These are phyloP conservation scores for Hibiscus syriacus DNA, from an alignment of 345 rosid species.

Conservation along the genomic window DNA sequence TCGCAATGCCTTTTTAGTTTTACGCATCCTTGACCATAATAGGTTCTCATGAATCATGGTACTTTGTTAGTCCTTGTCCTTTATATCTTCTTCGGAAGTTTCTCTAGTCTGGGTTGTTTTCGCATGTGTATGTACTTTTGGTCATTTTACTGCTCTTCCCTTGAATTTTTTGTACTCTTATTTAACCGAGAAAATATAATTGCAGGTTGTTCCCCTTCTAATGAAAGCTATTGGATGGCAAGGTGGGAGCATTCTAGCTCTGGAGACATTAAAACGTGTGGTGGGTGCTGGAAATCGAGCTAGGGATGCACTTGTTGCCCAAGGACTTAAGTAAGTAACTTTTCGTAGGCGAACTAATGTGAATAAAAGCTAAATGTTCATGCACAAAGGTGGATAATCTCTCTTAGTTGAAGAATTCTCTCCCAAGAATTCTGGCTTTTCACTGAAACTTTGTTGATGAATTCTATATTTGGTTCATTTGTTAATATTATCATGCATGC, in stretches of 20 bases:
- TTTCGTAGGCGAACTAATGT: neutral
- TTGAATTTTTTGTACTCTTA: neutral
- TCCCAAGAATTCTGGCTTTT: neutral
- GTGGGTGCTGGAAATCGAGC: slow-evolving; percentile 99
- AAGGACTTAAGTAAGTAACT: slow-evolving; percentile 81
- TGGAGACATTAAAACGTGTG: slow-evolving; percentile 92
- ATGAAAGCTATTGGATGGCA: slow-evolving; percentile 99
- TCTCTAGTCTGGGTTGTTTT: neutral
- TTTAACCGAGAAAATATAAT: slow-evolving; percentile 14
- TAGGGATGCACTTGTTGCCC: slow-evolving; percentile 98
- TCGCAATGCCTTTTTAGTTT: neutral
- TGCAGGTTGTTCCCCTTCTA: slow-evolving; percentile 95
- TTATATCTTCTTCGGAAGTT: neutral
- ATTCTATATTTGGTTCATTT: neutral
- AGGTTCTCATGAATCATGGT: neutral
- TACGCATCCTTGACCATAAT: neutral
- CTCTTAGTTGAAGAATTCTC: neutral
- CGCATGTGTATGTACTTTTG: neutral
- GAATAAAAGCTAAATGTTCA: neutral
- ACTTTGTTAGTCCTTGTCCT: neutral
- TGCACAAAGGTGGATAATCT: neutral
- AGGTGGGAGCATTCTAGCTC: slow-evolving; percentile 98
- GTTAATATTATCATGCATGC: neutral
- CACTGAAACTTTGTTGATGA: neutral
- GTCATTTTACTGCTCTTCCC: neutral